These are phyloP conservation scores for Diplosphaera chodatii DNA, from an alignment of 139 green algal genomes.

Conservation along the genomic window DNA sequence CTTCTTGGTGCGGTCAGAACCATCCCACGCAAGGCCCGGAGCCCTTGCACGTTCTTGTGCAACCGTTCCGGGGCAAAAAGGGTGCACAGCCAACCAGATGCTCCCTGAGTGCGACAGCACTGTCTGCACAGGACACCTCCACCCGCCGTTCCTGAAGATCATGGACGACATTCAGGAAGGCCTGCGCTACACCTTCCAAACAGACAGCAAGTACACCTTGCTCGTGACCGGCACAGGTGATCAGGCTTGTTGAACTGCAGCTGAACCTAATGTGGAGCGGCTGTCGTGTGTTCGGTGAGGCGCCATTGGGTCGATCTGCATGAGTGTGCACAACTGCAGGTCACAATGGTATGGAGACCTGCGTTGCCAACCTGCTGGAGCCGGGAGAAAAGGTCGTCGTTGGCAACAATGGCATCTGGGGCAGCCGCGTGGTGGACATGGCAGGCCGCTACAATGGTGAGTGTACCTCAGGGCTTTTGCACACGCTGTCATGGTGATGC, in stretches of 20 bases:
- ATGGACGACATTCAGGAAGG: slow-evolving; percentile 84
- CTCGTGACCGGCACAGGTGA: slow-evolving; percentile 67
- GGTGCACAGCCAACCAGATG: too few species aligned
- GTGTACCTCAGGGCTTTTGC: background rate
- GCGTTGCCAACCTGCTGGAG: slow-evolving; percentile 86
- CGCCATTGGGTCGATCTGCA: too few species aligned
- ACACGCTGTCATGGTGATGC: background rate
- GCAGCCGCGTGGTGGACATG: slow-evolving; percentile 77
- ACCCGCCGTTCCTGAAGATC: slow-evolving; percentile 90
- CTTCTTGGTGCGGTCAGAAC: slow-evolving; percentile 66
- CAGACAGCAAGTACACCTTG: slow-evolving; percentile 73
- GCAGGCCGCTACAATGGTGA: slow-evolving; percentile 68
- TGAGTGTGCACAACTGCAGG: slow-evolving; percentile 13
- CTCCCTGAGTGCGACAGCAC: too few species aligned
- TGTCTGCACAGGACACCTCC: slow-evolving; percentile 33
- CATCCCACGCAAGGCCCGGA: too few species aligned
- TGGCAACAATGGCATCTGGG: slow-evolving; percentile 86
- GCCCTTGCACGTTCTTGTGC: too few species aligned
- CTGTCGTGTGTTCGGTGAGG: too few species aligned
- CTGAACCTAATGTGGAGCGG: too few species aligned
- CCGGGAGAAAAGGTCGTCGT: slow-evolving; percentile 80
- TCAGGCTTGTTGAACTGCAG: background rate
- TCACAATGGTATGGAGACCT: slow-evolving; percentile 88
- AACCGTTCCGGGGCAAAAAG: too few species aligned
- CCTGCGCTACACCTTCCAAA: slow-evolving; percentile 78